phyloP scores from a whole-genome alignment of 2,329 filamentous ascomycete species.

The Aspergillus proliferans region DNA sequence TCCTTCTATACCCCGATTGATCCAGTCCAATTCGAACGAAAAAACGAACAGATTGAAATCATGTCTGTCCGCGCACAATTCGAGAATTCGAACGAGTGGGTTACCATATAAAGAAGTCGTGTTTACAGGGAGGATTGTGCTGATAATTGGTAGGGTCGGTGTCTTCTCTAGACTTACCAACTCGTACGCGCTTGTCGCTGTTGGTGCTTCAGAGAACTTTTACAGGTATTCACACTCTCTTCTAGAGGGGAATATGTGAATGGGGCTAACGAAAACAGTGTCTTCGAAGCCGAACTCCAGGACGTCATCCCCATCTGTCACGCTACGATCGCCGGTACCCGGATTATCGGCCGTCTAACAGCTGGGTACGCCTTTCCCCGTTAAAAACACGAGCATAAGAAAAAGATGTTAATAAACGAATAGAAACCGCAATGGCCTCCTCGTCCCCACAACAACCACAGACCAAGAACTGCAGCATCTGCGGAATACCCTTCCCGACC shows the following conservation, averaged over 20 bases:
- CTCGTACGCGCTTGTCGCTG: conserved; percentile 88
- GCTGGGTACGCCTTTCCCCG: conserved; percentile 58
- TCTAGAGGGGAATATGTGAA: not conserved
- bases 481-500: conserved; percentile 86
- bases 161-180: conserved; percentile 97
- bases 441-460: conserved; percentile 91
- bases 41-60: conserved; percentile 4
- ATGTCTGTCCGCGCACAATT: conserved; percentile 47
- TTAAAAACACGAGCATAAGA: not conserved
- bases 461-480: conserved; percentile 98
- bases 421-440: conserved; percentile 90
- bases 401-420: conserved; percentile 1
- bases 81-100: conserved; percentile 47
- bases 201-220: conserved; percentile 97
- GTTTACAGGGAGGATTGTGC: not conserved
- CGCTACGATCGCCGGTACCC: conserved; percentile 90
- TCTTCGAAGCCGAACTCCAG: conserved; percentile 96
- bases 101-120: not conserved
- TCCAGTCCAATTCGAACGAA: too few relatives aligned
- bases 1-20: too few relatives aligned
- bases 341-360: conserved; percentile 92
- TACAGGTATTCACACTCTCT: conserved; percentile 57
- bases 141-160: conserved; percentile 63
- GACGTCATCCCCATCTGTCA: conserved; percentile 96
- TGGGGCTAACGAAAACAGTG: conserved; percentile 43